phyloP scores from a whole-genome alignment of 2,329 filamentous ascomycete genomes.

The Metarhizium sp. region DNA sequence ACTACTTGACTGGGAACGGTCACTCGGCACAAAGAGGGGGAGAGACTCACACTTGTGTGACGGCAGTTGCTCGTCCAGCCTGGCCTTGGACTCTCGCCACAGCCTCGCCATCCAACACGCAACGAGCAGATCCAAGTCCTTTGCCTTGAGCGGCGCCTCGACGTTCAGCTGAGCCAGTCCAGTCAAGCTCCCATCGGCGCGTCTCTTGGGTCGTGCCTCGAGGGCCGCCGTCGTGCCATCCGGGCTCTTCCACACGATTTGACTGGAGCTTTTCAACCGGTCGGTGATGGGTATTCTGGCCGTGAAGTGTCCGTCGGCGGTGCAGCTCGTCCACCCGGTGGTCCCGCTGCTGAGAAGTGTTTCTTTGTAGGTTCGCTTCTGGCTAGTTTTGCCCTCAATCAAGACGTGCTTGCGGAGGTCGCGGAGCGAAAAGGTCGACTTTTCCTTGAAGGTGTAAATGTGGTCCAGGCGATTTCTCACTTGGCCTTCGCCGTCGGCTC shows the following conservation, averaged over 20 bases:
- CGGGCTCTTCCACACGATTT: neutral
- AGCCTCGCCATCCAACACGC: constrained; percentile 19
- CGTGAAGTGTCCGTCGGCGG: neutral
- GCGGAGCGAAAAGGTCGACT: neutral
- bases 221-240: neutral
- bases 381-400: constrained; percentile 13
- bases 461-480: constrained; percentile 15
- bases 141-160: constrained; percentile 13
- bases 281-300: neutral
- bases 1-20: no score
- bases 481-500: constrained; percentile 7
- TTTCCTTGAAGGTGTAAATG: constrained; percentile 19
- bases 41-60: no score
- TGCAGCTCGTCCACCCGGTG: constrained; percentile 5
- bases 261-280: neutral
- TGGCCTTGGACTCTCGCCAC: constrained; percentile 15
- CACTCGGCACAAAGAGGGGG: no score
- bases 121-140: constrained; percentile 18
- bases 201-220: neutral
- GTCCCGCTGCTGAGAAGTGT: constrained; percentile 11
- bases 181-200: constrained; percentile 11
- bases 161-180: constrained; percentile 19
- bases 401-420: constrained; percentile 8
- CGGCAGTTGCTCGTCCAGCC: no score
- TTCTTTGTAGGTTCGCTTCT: constrained; percentile 12